Base-by-base conservation (phyloP, 768 basidiomycete species). In the Clathrus columnatus region DNA sequence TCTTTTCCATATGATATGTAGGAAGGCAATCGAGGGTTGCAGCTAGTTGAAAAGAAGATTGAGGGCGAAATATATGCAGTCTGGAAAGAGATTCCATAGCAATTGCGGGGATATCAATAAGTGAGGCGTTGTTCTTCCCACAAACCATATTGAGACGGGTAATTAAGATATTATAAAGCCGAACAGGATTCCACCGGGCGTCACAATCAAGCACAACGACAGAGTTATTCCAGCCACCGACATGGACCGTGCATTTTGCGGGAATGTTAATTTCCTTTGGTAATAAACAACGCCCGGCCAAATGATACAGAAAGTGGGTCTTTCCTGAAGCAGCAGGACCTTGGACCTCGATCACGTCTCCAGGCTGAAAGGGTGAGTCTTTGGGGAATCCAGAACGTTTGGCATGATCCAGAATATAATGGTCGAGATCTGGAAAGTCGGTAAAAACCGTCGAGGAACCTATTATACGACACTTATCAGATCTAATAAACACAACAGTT, bases 281-380 rank as follows among this genome's bases (percentile, higher is more conserved):
- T 10, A 80, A 67, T 53, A 89, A 71, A 60, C 84, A 82, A 20
- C 72, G 75, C 11, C 80, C 68, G 24, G 87, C 65, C 48, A 89
- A 66, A 63, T 79, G 76, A 64, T 85, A 85, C 24, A 90, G 68
- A n/a, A 93, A 69, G 59, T 85, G 84, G 1, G 86, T 84, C 69
- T 92, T 93, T 26, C 87, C 90, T 5, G 84, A 81, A 24, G 75
- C 77, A 4, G 88, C 72, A 1, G 82, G 78, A 1, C 90, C 90
- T 67, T 90, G 84, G 20, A 93, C 73, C 67, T 88, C 84, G 59
- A 91, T 69, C 41, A 87, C 74, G 65, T 89, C 83, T 30, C 84
- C 84, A 46, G 73, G 70, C 45, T 67, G 59, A 29, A 81, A 62
- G 24, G 73, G 65, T 24, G 71, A 63, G 7, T 24, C 51, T 5